Conservation (phyloP, 192 early-diverging fungal genomes). For the Coemansia sp. region DNA sequence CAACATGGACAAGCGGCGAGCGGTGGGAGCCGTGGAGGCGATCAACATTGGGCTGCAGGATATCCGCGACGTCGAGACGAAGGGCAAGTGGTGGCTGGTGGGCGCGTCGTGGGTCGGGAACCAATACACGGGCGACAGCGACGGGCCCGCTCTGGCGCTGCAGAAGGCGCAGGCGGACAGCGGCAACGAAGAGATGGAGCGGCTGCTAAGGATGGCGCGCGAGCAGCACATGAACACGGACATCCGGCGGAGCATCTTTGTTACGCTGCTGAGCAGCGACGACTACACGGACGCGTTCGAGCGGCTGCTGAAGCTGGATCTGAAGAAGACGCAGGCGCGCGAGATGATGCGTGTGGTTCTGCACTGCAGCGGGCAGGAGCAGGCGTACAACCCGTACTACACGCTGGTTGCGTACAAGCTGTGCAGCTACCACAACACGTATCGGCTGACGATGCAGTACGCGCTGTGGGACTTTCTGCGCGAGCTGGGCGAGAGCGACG, state of each 20-base stretch:
- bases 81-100: conserved; percentile 98
- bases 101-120: conserved; percentile 89
- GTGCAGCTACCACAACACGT: conserved; percentile 73
- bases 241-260: conserved; percentile 86
- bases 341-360: conserved; percentile 92
- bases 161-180: not conserved
- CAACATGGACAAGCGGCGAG: conserved; percentile 57
- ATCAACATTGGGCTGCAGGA: conserved; percentile 84
- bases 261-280: conserved; percentile 88
- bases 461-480: conserved; percentile 94
- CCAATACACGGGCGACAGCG: conserved; percentile 17
- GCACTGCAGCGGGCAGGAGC: conserved; percentile 87
- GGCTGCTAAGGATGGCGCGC: conserved; percentile 75
- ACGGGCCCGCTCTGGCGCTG: not conserved
- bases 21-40: conserved; percentile 59
- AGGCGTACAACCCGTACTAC: conserved; percentile 93
- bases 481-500: conserved; percentile 75
- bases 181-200: conserved; percentile 45
- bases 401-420: conserved; percentile 78
- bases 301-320: conserved; percentile 72
- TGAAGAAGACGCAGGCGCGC: conserved; percentile 91
- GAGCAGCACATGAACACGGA: conserved; percentile 98
- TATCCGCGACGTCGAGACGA: conserved; percentile 74
- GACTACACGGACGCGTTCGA: conserved; percentile 95
- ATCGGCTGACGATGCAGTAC: conserved; percentile 92